phyloP scores from a whole-genome alignment of 306 rosid genomes.

The Comarum palustre region DNA sequence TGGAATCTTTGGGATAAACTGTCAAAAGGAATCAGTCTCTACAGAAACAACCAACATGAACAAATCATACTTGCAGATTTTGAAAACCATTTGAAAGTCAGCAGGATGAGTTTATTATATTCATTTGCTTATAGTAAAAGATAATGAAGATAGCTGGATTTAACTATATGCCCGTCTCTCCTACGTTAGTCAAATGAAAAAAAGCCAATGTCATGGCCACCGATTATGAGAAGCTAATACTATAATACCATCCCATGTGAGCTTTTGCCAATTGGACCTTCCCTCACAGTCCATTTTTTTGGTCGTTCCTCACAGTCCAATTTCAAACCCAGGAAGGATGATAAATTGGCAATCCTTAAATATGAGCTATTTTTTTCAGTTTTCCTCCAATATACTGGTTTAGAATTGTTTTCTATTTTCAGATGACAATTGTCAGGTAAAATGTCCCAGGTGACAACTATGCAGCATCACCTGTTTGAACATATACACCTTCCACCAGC shows the following conservation, averaged over 20 bases:
- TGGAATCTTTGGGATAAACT: not conserved
- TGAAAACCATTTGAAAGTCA: not conserved
- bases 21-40: not conserved
- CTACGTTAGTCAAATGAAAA: not conserved
- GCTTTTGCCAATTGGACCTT: slow-evolving; percentile 7
- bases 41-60: not conserved
- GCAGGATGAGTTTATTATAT: not conserved
- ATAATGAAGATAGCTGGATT: slow-evolving; percentile 21
- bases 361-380: not conserved
- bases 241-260: slow-evolving; percentile 32
- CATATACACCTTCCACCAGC: slow-evolving; percentile 9
- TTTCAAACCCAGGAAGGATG: not conserved
- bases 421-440: slow-evolving; percentile 8
- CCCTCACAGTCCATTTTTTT: not conserved
- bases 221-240: slow-evolving; percentile 28
- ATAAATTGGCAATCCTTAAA: not conserved
- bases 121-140: not conserved
- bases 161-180: not conserved
- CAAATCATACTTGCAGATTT: not conserved
- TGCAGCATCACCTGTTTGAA: slow-evolving; percentile 25
- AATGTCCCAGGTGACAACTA: slow-evolving; percentile 20
- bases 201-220: slow-evolving; percentile 49
- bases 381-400: not conserved
- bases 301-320: not conserved
- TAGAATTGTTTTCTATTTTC: no score